Evolutionary conservation across 2,329 filamentous ascomycete species (phyloP).

Genomic region (Pyricularia pennisetigena): DNA sequence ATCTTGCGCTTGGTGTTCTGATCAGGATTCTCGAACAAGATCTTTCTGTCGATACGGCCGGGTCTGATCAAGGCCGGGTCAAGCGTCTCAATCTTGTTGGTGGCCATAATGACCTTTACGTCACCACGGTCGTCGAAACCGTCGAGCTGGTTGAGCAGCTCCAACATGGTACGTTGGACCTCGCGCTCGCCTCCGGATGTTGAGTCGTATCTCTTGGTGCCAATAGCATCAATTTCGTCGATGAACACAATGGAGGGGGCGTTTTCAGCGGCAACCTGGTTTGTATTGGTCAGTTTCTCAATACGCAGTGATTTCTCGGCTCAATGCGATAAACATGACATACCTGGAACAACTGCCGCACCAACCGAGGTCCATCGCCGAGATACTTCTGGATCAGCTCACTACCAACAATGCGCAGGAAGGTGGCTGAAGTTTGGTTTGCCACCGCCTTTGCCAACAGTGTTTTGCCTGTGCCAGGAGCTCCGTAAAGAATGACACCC

Average conservation of each 20-base stretch:
- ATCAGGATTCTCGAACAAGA: constrained; percentile 59
- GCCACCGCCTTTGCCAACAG: constrained; percentile 93
- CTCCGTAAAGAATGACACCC: constrained; percentile 97
- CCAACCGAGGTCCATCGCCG: constrained; percentile 87
- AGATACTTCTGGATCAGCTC: constrained; percentile 99
- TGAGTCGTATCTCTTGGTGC: constrained; percentile 97
- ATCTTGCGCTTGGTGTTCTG: constrained; percentile 97
- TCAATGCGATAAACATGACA: neutral
- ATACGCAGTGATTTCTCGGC: constrained; percentile 8
- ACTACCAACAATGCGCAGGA: constrained; percentile 92
- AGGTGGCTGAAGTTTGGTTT: constrained; percentile 97
- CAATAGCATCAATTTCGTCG: constrained; percentile 97
- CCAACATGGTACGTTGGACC: constrained; percentile 96
- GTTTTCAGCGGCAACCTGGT: constrained; percentile 82
- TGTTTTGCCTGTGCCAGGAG: constrained; percentile 94
- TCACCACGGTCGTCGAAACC: constrained; percentile 98
- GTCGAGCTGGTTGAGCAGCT: constrained; percentile 95
- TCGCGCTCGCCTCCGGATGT: constrained; percentile 95
- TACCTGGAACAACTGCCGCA: constrained; percentile 89
- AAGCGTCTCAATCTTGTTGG: constrained; percentile 98
- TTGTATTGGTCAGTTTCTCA: neutral
- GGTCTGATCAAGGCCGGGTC: constrained; percentile 94
- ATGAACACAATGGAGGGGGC: constrained; percentile 98
- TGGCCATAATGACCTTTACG: constrained; percentile 99
- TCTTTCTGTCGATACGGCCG: constrained; percentile 97